Evolutionary conservation across 495 filamentous ascomycete genomes (phyloP).

Genomic region (Daldinia childiae): DNA sequence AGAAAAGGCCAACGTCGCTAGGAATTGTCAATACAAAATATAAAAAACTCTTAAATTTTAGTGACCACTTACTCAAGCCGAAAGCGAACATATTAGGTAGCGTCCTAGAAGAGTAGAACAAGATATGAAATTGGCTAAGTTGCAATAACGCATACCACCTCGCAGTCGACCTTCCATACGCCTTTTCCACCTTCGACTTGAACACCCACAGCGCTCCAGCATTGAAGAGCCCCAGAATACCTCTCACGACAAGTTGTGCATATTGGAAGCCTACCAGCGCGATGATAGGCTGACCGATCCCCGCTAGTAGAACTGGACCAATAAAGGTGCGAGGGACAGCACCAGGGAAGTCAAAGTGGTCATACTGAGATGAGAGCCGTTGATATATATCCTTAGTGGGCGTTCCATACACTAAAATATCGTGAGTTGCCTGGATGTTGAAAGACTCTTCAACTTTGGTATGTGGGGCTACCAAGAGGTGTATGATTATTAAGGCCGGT

Average conservation of each 20-base stretch:
- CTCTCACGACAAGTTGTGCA: conserved; percentile 70
- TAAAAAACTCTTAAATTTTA: background rate
- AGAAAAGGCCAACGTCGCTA: conserved; percentile 75
- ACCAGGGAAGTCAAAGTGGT: conserved; percentile 92
- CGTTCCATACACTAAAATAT: conserved; percentile 83
- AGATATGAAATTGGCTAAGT: conserved; percentile 87
- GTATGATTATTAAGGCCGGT: conserved; percentile 73
- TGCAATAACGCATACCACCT: conserved; percentile 88
- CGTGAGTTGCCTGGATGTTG: conserved; percentile 94
- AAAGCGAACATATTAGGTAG: conserved; percentile 98
- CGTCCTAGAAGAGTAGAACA: conserved; percentile 92
- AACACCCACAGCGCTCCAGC: conserved; percentile 71
- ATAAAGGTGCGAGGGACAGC: conserved; percentile 90
- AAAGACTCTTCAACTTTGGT: conserved; percentile 99
- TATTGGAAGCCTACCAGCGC: conserved; percentile 56
- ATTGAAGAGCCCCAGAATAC: conserved; percentile 81
- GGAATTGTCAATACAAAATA: conserved; percentile 12
- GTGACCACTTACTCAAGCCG: conserved; percentile 68
- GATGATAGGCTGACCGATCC: conserved; percentile 70
- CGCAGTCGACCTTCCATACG: conserved; percentile 75
- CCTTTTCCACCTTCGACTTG: conserved; percentile 66
- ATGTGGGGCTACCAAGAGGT: conserved; percentile 84
- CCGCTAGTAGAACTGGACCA: conserved; percentile 78
- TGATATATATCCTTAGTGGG: conserved; percentile 64
- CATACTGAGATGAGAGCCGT: conserved; percentile 69